Conservation (phyloP, 345 rosid genomes). For the Hibiscus syriacus region DNA sequence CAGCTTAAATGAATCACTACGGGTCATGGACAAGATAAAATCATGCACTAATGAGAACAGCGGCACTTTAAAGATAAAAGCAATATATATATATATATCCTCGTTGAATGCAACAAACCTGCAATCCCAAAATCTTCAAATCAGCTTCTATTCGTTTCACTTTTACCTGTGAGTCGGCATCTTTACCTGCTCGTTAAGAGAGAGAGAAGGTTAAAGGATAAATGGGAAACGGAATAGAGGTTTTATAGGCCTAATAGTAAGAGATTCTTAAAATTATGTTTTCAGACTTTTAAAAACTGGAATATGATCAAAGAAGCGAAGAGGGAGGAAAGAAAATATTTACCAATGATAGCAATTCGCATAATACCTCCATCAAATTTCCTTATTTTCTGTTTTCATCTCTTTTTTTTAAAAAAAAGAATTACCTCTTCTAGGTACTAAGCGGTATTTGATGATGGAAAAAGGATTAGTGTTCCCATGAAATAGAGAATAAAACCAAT, state of each 20-base stretch:
- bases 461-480: not conserved
- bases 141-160: slow-evolving; percentile 78
- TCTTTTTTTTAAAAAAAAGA: too few relatives aligned
- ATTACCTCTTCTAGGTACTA: not conserved
- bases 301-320: not conserved
- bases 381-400: not conserved
- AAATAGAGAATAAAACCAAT: not conserved
- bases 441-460: not conserved
- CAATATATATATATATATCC: too few relatives aligned
- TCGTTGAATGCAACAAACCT: slow-evolving; percentile 34
- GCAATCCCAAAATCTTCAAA: slow-evolving; percentile 67
- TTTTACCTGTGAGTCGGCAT: slow-evolving; percentile 38
- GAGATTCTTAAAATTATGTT: not conserved
- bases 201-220: not conserved
- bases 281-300: not conserved
- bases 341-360: not conserved
- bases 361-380: not conserved
- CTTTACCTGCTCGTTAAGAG: slow-evolving; percentile 13
- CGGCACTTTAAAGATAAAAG: not conserved
- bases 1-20: not conserved
- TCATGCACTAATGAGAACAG: not conserved
- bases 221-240: not conserved
- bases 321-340: not conserved
- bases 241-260: not conserved
- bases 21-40: not conserved